These are phyloP conservation scores for Deakozyma indianensis DNA, from an alignment of 805 yeast species.

Conservation along the genomic window DNA sequence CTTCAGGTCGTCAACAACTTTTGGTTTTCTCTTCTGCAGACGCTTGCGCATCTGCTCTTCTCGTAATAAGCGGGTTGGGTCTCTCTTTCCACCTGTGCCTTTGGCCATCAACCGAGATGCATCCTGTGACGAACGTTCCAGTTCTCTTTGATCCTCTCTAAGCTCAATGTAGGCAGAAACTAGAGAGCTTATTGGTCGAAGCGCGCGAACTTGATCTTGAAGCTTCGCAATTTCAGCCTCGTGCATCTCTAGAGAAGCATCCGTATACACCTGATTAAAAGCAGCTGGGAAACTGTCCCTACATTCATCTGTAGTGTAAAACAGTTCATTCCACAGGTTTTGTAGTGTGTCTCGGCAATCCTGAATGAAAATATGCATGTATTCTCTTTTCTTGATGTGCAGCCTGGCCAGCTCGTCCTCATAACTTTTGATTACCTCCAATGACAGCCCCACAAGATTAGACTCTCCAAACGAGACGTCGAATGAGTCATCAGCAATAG, in stretches of 20 bases:
- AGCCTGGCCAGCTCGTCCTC: conserved; percentile 44
- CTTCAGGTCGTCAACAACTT: conserved; percentile 38
- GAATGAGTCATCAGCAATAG: background rate
- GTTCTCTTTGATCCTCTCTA: background rate
- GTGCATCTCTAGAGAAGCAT: conserved; percentile 32
- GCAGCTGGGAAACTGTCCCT: conserved; percentile 31
- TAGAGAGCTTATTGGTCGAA: background rate
- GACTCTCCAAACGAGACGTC: background rate
- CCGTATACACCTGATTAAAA: conserved; percentile 35
- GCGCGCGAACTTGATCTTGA: background rate
- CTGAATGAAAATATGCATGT: conserved; percentile 52
- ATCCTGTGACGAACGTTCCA: background rate
- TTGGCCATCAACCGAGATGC: background rate
- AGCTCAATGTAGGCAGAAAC: background rate
- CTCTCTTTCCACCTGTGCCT: background rate
- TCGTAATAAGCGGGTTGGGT: background rate
- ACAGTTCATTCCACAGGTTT: conserved; percentile 47
- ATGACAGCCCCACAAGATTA: conserved; percentile 26
- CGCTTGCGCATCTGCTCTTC: conserved; percentile 69
- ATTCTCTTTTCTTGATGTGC: conserved; percentile 42
- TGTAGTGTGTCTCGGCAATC: conserved; percentile 47
- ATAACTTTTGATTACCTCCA: conserved; percentile 33
- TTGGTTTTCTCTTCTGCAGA: conserved; percentile 55
- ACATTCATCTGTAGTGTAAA: conserved; percentile 40
- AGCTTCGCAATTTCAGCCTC: background rate